Evolutionary conservation across 2,329 filamentous ascomycete species (phyloP).

Genomic region (Penicillium sp.): DNA sequence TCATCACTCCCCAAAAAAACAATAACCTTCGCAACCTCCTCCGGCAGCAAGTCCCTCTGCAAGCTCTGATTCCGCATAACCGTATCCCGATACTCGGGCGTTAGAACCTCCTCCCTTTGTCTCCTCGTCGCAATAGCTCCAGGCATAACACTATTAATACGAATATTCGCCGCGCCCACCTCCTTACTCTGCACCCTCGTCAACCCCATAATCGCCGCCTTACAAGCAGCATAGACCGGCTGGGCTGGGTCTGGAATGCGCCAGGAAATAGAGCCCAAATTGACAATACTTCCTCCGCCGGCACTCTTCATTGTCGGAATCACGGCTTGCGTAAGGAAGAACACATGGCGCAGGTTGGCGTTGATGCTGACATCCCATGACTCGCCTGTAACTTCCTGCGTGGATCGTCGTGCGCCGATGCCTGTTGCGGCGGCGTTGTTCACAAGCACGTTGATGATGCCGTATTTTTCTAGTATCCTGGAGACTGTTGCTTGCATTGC

Average conservation of each 20-base stretch:
- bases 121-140: conserved; percentile 46
- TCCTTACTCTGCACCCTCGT: conserved; percentile 38
- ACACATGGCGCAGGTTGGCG: conserved; percentile 45
- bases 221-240: conserved; percentile 38
- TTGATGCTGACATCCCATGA: conserved; percentile 44
- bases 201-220: conserved; percentile 40
- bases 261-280: conserved; percentile 41
- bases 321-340: conserved; percentile 43
- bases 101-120: conserved; percentile 44
- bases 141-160: conserved; percentile 50
- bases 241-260: conserved; percentile 30
- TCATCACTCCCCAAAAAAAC: conserved; percentile 47
- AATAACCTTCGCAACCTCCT: conserved; percentile 46
- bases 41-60: conserved; percentile 36
- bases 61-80: conserved; percentile 42
- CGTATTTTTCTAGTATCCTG: conserved; percentile 27
- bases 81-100: conserved; percentile 34
- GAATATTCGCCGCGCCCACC: conserved; percentile 34
- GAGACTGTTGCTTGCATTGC: conserved; percentile 25
- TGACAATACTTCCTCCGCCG: conserved; percentile 37
- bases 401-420: conserved; percentile 11
- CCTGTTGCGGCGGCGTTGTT: conserved; percentile 34
- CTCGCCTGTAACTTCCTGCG: conserved; percentile 36
- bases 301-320: conserved; percentile 31
- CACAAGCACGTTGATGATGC: conserved; percentile 31